Evolutionary conservation across 1,139 yeast genomes (phyloP), one percentile per base, ranked within the genome.

Genomic region (Starmera stellimalicola): DNA sequence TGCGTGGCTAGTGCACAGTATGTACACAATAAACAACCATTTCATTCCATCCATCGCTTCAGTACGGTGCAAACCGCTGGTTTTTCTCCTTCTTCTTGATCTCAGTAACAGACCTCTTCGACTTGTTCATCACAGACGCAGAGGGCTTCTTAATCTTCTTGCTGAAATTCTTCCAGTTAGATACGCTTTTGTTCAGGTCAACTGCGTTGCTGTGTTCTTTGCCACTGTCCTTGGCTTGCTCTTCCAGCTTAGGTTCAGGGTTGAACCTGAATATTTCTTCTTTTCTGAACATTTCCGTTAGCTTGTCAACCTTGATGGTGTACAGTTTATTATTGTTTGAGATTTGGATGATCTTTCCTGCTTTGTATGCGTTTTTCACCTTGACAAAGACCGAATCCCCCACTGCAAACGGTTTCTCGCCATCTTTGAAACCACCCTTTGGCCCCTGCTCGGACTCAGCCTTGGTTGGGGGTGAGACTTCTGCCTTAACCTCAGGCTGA

Each of bases 141-240:
- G 44, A 36, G 32, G 55, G 54, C 39, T 52, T 50, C 8, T 54
- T 48, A 5, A 50, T 47, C 33, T 51, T 50, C 19, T 50, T 48
- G 16, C 48, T 44, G 34, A 59, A 58, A 32, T 41, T 43, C 32
- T 57, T 53, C 63, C 63, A 59, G 33, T 51, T 54, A 30, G 43
- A 39, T 29, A 54, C 54, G 24, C 51, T 45, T 14, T 45, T 42
- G 27, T 52, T 49, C n/a, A 44, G 11, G 31, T 37, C 9, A 30
- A 30, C 29, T 42, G 36, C 5, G 12, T 30, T 24, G 8, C 32
- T 16, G 24, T 17, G 22, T 32, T 27, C n/a, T 34, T 27, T 20
- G 32, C 32, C 14, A 29, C 26, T n/a, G 24, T 30, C 29, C 38
- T 38, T 29, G 33, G 38, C 20, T 42, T 41, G 6, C 32, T 37